These are phyloP conservation scores for Malus hybrid DNA, from an alignment of 331 rosid genomes.

Conservation along the genomic window DNA sequence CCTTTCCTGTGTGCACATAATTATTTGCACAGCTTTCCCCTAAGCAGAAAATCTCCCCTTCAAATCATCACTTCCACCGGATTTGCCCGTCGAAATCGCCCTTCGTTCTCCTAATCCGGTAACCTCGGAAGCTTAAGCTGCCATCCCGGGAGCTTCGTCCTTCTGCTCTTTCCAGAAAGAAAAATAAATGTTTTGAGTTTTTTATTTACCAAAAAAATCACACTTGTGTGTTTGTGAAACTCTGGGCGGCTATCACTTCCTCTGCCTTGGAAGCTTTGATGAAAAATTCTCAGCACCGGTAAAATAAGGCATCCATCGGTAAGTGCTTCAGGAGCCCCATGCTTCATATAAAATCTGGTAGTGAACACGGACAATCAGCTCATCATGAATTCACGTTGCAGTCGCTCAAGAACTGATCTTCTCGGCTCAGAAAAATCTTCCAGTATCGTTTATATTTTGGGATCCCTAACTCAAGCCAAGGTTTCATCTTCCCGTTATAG, in stretches of 20 bases:
- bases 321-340: conserved; percentile 31
- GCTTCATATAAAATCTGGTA: conserved; percentile 30
- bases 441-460: conserved; percentile 66
- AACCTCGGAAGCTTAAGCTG: conserved; percentile 10
- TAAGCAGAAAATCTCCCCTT: neutral
- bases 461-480: conserved; percentile 98
- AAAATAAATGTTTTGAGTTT: conserved; percentile 32
- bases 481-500: conserved; percentile 94
- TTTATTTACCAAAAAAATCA: conserved; percentile 52
- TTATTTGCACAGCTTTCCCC: conserved; percentile 15
- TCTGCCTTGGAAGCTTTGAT: conserved; percentile 21
- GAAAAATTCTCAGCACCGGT: conserved; percentile 32
- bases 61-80: neutral
- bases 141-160: conserved; percentile 8
- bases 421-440: conserved; percentile 75
- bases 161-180: conserved; percentile 20
- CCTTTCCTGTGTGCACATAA: conserved; percentile 21
- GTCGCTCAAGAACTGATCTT: conserved; percentile 78
- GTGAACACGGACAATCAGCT: conserved; percentile 17
- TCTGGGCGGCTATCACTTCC: conserved; percentile 35
- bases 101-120: neutral
- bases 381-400: conserved; percentile 79
- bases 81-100: neutral
- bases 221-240: conserved; percentile 36
- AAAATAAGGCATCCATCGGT: conserved; percentile 36